Conservation (phyloP, 805 yeast genomes). For the Lachancea dasiensis region DNA sequence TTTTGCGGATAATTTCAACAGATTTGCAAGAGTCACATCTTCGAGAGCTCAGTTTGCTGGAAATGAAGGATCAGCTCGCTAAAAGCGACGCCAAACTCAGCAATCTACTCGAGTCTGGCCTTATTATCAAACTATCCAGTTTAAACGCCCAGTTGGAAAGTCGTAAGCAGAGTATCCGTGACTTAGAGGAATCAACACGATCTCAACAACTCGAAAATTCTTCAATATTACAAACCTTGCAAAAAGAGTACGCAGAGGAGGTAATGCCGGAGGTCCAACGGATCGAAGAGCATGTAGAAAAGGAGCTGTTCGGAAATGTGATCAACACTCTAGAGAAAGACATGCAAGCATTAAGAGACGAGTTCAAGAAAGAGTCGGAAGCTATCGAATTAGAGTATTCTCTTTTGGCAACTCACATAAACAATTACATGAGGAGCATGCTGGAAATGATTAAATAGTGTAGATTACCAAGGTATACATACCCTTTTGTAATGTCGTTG, state of each 20-base stretch:
- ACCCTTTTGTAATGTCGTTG: constrained; percentile 1
- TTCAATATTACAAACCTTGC: constrained; percentile 38
- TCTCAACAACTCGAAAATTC: constrained; percentile 43
- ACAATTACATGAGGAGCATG: constrained; percentile 37
- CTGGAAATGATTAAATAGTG: constrained; percentile 14
- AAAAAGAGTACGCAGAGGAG: constrained; percentile 42
- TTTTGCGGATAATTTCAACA: constrained; percentile 39
- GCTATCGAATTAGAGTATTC: constrained; percentile 49
- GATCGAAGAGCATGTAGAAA: constrained; percentile 43
- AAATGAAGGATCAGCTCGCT: constrained; percentile 40
- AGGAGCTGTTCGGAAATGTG: constrained; percentile 33
- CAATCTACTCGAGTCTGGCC: constrained; percentile 38
- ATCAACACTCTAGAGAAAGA: constrained; percentile 30
- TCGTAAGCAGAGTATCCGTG: constrained; percentile 45
- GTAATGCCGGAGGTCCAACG: constrained; percentile 44
- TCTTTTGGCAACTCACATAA: constrained; percentile 49
- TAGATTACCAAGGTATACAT: background rate
- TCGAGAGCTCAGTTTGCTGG: constrained; percentile 40
- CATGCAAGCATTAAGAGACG: constrained; percentile 35
- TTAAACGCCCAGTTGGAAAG: constrained; percentile 41
- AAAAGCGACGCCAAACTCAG: constrained; percentile 38
- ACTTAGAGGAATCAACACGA: constrained; percentile 41
- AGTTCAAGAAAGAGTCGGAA: constrained; percentile 47
- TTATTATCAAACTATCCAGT: constrained; percentile 34
- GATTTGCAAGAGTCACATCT: constrained; percentile 39